Evolutionary conservation across 352 stramenopile species (phyloP).

Genomic region (Phytophthora crassamura): DNA sequence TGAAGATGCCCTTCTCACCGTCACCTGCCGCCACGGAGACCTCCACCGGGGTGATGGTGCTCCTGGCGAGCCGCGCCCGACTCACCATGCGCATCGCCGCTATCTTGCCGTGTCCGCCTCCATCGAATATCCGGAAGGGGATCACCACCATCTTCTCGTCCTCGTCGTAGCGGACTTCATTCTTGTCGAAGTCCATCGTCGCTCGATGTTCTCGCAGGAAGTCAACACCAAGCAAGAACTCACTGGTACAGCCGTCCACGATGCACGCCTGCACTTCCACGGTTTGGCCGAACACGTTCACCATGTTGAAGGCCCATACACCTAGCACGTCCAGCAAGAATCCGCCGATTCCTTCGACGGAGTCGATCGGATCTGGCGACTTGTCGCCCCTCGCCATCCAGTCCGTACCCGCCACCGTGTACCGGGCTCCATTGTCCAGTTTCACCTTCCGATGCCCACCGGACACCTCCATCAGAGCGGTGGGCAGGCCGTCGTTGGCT

Average conservation of each 20-base stretch:
- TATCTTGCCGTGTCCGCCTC: not conserved
- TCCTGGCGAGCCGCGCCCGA: not conserved
- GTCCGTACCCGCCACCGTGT: not conserved
- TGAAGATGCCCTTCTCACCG: too few species aligned
- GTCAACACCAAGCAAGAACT: slow-evolving; percentile 8
- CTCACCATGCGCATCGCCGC: not conserved
- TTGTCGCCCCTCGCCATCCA: slow-evolving; percentile 6
- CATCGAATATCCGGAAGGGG: not conserved
- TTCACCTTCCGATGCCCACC: not conserved
- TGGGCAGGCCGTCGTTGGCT: too few species aligned
- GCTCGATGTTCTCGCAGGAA: too few species aligned
- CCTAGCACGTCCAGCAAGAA: slow-evolving; percentile 6
- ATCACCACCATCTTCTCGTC: not conserved
- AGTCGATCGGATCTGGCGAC: slow-evolving; percentile 1
- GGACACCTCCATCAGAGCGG: not conserved
- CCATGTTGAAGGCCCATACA: not conserved
- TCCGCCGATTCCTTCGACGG: not conserved
- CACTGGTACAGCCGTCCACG: not conserved
- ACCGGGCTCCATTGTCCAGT: slow-evolving; percentile 6
- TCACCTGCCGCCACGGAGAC: too few species aligned
- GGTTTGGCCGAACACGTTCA: not conserved
- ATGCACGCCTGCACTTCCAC: slow-evolving; percentile 8
- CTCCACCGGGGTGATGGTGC: too few species aligned
- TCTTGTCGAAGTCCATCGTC: slow-evolving; percentile 1
- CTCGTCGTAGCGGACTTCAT: slow-evolving; percentile 1